phyloP scores from a whole-genome alignment of 1,284 basidiomycete species.

The Marasmius sp. region DNA sequence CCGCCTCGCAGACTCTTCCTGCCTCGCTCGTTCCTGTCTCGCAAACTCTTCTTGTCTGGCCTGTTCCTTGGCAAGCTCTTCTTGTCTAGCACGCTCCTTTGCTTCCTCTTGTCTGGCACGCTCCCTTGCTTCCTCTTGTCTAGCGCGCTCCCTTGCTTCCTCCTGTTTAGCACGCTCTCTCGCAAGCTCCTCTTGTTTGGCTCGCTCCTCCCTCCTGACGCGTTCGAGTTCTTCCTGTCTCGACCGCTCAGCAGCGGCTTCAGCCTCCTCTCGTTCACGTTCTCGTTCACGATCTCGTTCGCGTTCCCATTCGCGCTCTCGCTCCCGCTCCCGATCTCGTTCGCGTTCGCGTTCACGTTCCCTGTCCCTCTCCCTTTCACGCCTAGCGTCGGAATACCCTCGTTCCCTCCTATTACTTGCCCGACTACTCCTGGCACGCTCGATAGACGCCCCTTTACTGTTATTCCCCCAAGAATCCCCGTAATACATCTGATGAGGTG shows the following conservation, averaged over 20 bases:
- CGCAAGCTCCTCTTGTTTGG: not conserved
- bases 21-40: slow-evolving; percentile 22
- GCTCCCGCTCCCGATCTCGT: not conserved
- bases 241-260: not conserved
- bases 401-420: not conserved
- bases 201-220: not conserved
- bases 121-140: not conserved
- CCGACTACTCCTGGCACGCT: not conserved
- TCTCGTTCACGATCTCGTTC: not conserved
- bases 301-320: not conserved
- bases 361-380: not conserved
- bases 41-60: slow-evolving; percentile 18
- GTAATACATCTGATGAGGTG: not conserved
- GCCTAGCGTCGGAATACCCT: not conserved
- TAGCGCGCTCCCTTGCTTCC: not conserved
- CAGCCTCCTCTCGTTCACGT: too few species aligned
- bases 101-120: slow-evolving; percentile 1
- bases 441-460: not conserved
- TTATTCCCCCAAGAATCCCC: not conserved
- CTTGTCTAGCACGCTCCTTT: slow-evolving; percentile 9
- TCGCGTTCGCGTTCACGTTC: not conserved
- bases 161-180: not conserved
- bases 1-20: slow-evolving; percentile 16
- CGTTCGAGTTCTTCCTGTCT: not conserved
- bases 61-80: slow-evolving; percentile 5